A percentile compares a stretch with the other conserved stretches of the same genome.
phyloP scores from a whole-genome alignment of 2,329 filamentous ascomycete species.

The Penicillium sp. region DNA sequence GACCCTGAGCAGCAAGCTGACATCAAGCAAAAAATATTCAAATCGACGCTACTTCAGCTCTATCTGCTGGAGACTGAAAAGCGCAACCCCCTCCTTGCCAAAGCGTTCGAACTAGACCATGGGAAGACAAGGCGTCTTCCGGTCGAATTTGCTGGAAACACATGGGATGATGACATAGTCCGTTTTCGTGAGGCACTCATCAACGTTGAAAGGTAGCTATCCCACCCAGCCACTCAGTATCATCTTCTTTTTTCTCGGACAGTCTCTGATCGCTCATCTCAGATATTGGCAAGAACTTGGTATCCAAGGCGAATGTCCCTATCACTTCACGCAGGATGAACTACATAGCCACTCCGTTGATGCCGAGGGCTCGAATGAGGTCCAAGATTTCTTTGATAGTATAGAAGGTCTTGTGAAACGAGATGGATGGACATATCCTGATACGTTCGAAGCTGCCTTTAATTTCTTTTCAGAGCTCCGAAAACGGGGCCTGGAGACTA shows the following conservation, averaged over 20 bases:
- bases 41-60: constrained; percentile 24
- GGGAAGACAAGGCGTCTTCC: constrained; percentile 23
- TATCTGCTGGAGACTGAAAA: constrained; percentile 21
- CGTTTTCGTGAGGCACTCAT: constrained; percentile 26
- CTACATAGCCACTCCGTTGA: constrained; percentile 17
- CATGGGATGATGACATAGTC: constrained; percentile 27
- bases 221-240: neutral
- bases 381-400: constrained; percentile 37
- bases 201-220: constrained; percentile 24
- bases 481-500: constrained; percentile 29
- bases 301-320: constrained; percentile 19
- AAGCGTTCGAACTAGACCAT: constrained; percentile 22
- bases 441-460: constrained; percentile 36
- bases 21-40: constrained; percentile 19
- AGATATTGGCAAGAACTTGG: constrained; percentile 23
- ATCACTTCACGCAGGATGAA: constrained; percentile 25
- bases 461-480: constrained; percentile 36
- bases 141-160: constrained; percentile 22
- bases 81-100: constrained; percentile 16
- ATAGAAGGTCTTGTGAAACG: constrained; percentile 34
- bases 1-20: constrained; percentile 11
- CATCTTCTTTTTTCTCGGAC: neutral
- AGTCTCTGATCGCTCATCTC: neutral
- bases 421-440: constrained; percentile 39
- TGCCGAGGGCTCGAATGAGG: constrained; percentile 24